phyloP scores from a whole-genome alignment of 495 filamentous ascomycete genomes.

The Aspergillus saccharolyticus region DNA sequence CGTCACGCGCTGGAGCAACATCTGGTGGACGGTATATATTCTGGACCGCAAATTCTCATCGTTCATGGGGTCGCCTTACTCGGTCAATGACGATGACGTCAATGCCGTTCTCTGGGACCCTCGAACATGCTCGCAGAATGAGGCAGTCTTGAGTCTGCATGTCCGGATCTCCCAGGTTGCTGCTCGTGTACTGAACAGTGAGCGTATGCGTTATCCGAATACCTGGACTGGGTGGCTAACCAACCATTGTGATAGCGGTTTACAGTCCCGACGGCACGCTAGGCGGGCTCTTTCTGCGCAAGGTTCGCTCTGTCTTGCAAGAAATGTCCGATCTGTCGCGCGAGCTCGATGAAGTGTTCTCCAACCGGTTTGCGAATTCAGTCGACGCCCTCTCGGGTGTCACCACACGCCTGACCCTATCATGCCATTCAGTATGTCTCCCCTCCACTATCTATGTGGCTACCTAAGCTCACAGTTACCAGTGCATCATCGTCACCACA shows the following conservation, averaged over 20 bases:
- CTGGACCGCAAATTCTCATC: conserved; percentile 28
- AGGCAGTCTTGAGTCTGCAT: conserved; percentile 25
- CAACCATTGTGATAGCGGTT: conserved; percentile 19
- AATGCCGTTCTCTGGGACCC: conserved; percentile 22
- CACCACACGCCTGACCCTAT: conserved; percentile 27
- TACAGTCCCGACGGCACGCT: conserved; percentile 29
- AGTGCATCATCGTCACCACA: conserved; percentile 32
- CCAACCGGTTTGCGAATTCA: conserved; percentile 23
- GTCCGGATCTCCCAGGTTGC: conserved; percentile 28
- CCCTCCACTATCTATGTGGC: not conserved
- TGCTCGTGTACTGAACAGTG: conserved; percentile 23
- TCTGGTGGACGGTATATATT: conserved; percentile 34
- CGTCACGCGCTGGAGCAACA: conserved; percentile 24
- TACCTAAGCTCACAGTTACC: not conserved
- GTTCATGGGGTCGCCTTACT: conserved; percentile 24
- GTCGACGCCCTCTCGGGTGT: conserved; percentile 26
- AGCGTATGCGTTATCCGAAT: not conserved
- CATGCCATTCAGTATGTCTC: conserved; percentile 26
- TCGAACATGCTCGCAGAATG: conserved; percentile 17
- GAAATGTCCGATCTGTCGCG: conserved; percentile 25
- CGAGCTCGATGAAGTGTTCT: conserved; percentile 26
- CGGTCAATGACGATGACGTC: conserved; percentile 28
- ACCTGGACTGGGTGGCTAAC: not conserved
- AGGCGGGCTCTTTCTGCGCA: conserved; percentile 23
- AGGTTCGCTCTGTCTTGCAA: conserved; percentile 23